These are phyloP conservation scores for Aurifilum marmelostoma DNA, from an alignment of 2,329 filamentous ascomycete species.

Conservation along the genomic window DNA sequence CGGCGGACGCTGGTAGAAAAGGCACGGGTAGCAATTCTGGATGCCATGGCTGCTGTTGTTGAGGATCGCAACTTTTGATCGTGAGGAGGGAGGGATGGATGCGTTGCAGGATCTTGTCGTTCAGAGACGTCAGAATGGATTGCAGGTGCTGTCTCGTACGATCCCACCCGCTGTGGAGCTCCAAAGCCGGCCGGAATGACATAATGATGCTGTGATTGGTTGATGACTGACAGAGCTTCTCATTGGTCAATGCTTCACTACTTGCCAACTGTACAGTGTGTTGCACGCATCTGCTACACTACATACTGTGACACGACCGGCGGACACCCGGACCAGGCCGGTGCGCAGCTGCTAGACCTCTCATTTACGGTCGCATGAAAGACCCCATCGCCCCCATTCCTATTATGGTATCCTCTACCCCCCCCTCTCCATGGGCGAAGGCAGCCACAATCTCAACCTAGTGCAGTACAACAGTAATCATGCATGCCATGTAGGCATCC, in stretches of 20 bases:
- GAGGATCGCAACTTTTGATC: constrained; percentile 14
- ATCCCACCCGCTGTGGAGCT: constrained; percentile 11
- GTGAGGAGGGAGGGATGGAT: constrained; percentile 22
- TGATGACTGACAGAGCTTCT: neutral
- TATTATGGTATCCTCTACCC: neutral
- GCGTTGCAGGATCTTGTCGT: constrained; percentile 19
- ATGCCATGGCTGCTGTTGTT: constrained; percentile 53
- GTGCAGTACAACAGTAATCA: neutral
- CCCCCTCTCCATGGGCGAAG: neutral
- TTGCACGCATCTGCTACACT: constrained; percentile 6
- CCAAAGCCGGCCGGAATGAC: constrained; percentile 20
- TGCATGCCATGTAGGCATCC: neutral
- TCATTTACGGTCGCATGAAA: neutral
- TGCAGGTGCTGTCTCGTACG: constrained; percentile 9
- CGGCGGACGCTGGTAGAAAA: constrained; percentile 59
- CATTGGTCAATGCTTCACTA: constrained; percentile 22
- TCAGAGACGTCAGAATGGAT: constrained; percentile 3
- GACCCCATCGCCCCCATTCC: neutral
- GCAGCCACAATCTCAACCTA: constrained; percentile 1
- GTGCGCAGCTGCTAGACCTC: constrained; percentile 1
- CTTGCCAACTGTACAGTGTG: too few relatives aligned
- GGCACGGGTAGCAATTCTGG: constrained; percentile 58
- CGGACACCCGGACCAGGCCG: neutral
- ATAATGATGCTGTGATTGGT: constrained; percentile 21
- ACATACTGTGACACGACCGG: constrained; percentile 10